Base-by-base conservation (phyloP, 2,329 filamentous ascomycete genomes). In the Nemania serpens region DNA sequence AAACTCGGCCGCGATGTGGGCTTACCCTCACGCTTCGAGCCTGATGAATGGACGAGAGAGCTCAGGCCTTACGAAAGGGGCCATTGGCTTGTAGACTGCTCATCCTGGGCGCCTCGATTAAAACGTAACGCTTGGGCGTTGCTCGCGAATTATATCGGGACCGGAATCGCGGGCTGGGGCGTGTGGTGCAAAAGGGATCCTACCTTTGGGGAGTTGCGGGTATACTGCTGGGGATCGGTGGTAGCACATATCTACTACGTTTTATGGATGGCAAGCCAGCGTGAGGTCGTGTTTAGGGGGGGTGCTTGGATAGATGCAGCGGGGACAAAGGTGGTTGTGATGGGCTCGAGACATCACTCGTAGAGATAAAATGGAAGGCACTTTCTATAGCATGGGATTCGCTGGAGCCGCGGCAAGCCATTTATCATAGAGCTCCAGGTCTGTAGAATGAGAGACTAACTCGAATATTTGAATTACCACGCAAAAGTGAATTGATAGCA, bases 151-250 rank as follows among this genome's bases (percentile, higher is more conserved):
- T 84, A 86, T 50, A 76, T 96, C 36, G 77, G 77, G 5, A 79
- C 78, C 25, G 86, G 87, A 0, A 76, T 79, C 20, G 82, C 84
- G 0, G 89, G 89, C 2, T 92, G 89, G 89, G 87, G 87, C 2
- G 81, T 89, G 1, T 86, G 84, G 77, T 87, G 84, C 65, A 74
- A 71, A 13, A 76, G 85, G 25, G 78, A 81, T 49, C 68, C 69
- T 22, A 71, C 68, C 3, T 81, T 77, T 66, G 74, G 71, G 11
- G 76, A 79, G 58, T 74, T 96, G 1, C 83, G 86, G 36, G 74
- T 94, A 1, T 95, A 90, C 71, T 91, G 91, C 70, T 97, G 91
- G 88, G 93, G 90, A 0, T 84, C 88, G 63, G 78, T 91, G 0
- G 85, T 86, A 0, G 82, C 86, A 55, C 88, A 96, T 69, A 81